Conservation (phyloP, 805 yeast genomes). For the Suhomyces vadensis region DNA sequence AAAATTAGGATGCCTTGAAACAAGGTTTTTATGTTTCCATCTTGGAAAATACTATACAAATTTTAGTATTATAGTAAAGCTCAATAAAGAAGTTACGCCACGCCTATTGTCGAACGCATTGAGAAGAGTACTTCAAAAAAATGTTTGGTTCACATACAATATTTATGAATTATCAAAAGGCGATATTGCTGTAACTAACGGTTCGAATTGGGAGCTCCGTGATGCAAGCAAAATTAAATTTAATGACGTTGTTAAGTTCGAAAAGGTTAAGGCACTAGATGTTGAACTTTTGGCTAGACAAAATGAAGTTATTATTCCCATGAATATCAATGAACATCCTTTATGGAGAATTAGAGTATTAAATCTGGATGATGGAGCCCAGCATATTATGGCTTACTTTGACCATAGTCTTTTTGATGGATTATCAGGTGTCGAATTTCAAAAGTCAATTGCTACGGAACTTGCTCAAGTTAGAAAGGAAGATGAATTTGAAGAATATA, state of each 20-base stretch:
- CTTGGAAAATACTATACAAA: constrained; percentile 10
- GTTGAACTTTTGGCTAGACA: constrained; percentile 4
- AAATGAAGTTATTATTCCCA: constrained; percentile 2
- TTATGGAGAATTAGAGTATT: constrained; percentile 13
- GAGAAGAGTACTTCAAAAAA: constrained; percentile 4
- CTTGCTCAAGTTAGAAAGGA: constrained; percentile 5
- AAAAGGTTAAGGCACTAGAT: constrained; percentile 3
- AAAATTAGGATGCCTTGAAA: constrained; percentile 7
- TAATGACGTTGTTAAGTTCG: constrained; percentile 9
- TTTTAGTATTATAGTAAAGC: constrained; percentile 9
- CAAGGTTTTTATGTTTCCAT: constrained; percentile 11
- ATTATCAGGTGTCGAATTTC: constrained; percentile 10
- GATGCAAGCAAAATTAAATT: constrained; percentile 7
- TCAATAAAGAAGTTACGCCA: constrained; percentile 1
- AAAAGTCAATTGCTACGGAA: constrained; percentile 10
- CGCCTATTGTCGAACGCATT: constrained; percentile 9
- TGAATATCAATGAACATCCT: constrained; percentile 7
- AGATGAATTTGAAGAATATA: neutral
- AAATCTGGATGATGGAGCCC: neutral
- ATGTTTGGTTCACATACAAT: constrained; percentile 13
- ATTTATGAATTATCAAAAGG: constrained; percentile 1
- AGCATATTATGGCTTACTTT: constrained; percentile 7
- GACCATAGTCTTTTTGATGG: constrained; percentile 15
- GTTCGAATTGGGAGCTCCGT: constrained; percentile 10
- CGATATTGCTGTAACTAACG: constrained; percentile 3